Percentiles rank a stretch among this genome's conserved stretches.
Evolutionary conservation across 2,329 filamentous ascomycete genomes (phyloP).

Genomic region (Fusarium succisae): DNA sequence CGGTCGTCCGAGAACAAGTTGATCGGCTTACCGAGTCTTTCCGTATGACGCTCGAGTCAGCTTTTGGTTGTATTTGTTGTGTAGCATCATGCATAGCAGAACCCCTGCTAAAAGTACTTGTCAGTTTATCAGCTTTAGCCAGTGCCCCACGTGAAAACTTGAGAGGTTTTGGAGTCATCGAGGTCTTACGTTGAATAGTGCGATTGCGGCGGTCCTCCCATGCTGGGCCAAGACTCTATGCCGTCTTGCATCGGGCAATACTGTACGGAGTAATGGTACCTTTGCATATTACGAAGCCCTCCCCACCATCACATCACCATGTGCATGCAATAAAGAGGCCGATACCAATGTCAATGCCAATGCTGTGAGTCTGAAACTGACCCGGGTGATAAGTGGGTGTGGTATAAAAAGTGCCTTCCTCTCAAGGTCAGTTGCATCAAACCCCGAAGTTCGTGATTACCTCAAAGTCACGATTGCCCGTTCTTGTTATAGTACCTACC

Average conservation of each 20-base stretch:
- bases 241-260: neutral
- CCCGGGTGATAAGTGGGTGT: neutral
- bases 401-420: slow-evolving; percentile 19
- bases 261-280: neutral
- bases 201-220: slow-evolving; percentile 16
- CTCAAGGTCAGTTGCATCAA: slow-evolving; percentile 23
- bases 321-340: neutral
- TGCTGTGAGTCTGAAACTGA: neutral
- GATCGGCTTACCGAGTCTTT: slow-evolving; percentile 18
- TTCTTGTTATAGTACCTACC: neutral
- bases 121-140: slow-evolving; percentile 27
- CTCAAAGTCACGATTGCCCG: neutral
- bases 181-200: slow-evolving; percentile 13
- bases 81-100: neutral
- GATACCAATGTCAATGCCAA: neutral
- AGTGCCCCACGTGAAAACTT: slow-evolving; percentile 35
- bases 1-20: slow-evolving; percentile 14
- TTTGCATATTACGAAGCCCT: slow-evolving; percentile 3
- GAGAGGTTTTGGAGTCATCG: slow-evolving; percentile 18
- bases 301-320: neutral
- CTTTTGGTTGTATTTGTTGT: slow-evolving; percentile 1
- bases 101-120: slow-evolving; percentile 7
- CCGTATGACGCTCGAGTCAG: slow-evolving; percentile 21
- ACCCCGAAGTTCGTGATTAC: slow-evolving; percentile 12
- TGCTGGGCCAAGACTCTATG: slow-evolving; percentile 16